phyloP scores from a whole-genome alignment of 2,329 filamentous ascomycete genomes.

The Fusarium lyarnte region DNA sequence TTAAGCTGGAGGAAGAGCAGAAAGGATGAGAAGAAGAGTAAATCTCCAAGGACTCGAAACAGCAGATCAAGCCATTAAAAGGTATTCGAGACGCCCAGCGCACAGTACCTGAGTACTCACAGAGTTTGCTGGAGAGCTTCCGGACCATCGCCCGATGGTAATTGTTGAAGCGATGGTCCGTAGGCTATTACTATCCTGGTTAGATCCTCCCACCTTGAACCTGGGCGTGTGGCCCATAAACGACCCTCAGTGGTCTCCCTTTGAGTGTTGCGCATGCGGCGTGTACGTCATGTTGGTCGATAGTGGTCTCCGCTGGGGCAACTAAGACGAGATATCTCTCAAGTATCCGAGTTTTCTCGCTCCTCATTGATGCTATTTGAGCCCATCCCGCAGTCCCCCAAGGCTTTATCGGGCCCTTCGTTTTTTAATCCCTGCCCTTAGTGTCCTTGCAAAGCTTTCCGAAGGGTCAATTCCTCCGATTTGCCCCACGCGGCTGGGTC shows the following conservation, averaged over 20 bases:
- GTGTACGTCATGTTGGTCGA: conserved; percentile 40
- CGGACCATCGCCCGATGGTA: conserved; percentile 42
- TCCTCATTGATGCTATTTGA: conserved; percentile 34
- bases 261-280: conserved; percentile 37
- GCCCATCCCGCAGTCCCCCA: conserved; percentile 25
- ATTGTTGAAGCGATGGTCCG: conserved; percentile 43
- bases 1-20: conserved; percentile 31
- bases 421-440: conserved; percentile 20
- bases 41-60: conserved; percentile 2
- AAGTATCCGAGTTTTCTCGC: conserved; percentile 22
- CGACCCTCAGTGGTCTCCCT: conserved; percentile 37
- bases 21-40: conserved; percentile 27
- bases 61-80: conserved; percentile 35
- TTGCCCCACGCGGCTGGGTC: conserved; percentile 25
- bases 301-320: conserved; percentile 34
- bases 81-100: conserved; percentile 9
- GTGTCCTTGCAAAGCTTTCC: conserved; percentile 12
- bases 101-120: conserved; percentile 6
- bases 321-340: conserved; percentile 32
- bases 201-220: conserved; percentile 38
- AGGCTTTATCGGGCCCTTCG: conserved; percentile 22
- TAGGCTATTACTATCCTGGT: conserved; percentile 29
- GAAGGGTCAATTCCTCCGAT: conserved; percentile 24
- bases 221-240: conserved; percentile 34
- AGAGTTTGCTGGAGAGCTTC: conserved; percentile 37